phyloP scores from a whole-genome alignment of 2,329 filamentous ascomycete species.

The Colletotrichum godetiae region DNA sequence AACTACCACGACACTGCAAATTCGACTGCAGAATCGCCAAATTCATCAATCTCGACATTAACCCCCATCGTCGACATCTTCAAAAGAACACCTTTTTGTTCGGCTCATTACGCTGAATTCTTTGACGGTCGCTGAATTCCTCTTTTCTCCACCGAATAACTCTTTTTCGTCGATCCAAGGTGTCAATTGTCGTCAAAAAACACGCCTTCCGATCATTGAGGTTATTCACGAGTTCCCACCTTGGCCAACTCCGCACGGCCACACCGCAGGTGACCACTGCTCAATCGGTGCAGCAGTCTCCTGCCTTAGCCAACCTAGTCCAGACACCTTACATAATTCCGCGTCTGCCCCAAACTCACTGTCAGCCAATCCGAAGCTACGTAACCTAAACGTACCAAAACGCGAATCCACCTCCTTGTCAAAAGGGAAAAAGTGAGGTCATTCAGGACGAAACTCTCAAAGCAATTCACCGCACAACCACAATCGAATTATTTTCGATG shows the following conservation, averaged over 20 bases:
- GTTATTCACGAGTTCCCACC: slow-evolving; percentile 39
- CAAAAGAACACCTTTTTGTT: slow-evolving; percentile 50
- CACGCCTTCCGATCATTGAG: slow-evolving; percentile 32
- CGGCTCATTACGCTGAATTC: slow-evolving; percentile 44
- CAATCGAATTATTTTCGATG: slow-evolving; percentile 6
- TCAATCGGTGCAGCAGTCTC: slow-evolving; percentile 28
- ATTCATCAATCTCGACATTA: slow-evolving; percentile 54
- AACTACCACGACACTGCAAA: slow-evolving; percentile 48
- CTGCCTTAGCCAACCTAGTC: slow-evolving; percentile 30
- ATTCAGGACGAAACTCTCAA: slow-evolving; percentile 28
- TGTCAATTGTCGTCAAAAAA: slow-evolving; percentile 33
- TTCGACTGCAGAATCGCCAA: slow-evolving; percentile 45
- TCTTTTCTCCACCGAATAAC: slow-evolving; percentile 37
- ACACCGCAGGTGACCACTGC: slow-evolving; percentile 34
- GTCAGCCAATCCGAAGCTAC: slow-evolving; percentile 28
- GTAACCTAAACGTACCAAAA: slow-evolving; percentile 21
- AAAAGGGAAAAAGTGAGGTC: slow-evolving; percentile 34
- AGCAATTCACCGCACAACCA: slow-evolving; percentile 5
- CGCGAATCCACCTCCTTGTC: slow-evolving; percentile 22
- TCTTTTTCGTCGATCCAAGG: slow-evolving; percentile 37
- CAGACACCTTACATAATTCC: slow-evolving; percentile 35
- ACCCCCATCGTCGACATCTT: slow-evolving; percentile 44
- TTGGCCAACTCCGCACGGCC: slow-evolving; percentile 34
- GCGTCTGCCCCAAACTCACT: slow-evolving; percentile 13
- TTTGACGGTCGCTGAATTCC: slow-evolving; percentile 40